Evolutionary conservation across 371 early-diverging fungal genomes (phyloP), one percentile per base, ranked within the genome.

Genomic region (Choanephora cucurbitarum): DNA sequence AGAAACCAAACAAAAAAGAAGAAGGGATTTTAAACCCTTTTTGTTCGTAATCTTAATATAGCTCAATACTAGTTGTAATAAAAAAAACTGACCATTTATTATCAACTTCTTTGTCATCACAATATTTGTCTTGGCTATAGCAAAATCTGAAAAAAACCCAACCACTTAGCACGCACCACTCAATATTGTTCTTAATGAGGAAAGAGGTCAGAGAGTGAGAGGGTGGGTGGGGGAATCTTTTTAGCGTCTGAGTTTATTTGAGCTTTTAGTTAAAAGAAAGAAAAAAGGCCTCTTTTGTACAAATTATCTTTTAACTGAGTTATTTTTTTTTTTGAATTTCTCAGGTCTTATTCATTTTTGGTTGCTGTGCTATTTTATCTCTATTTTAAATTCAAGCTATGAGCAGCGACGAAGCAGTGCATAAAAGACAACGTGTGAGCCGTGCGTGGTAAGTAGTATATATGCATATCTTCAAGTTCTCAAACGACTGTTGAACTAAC

Each of bases 361-460:
- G 15, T 17, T 49, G 23, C 23, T 47, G 13, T 57, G n/a, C 48
- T 39, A 33, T 41, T 0, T 57, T 49, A 5, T 17, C n/a, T 49
- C 44, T 44, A 10, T 39, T 44, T 24, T 33, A 22, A 15, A 17
- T 17, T 34, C 22, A 22, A 56, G 23, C 49, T 31, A 42, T 57
- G 10, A 57, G 57, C 14, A 53, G 57, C 17, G 58, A 62, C 14
- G 58, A 62, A 43, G 54, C 47, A 14, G 34, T 42, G 28, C 37
- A 18, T 21, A 57, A 57, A 49, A 41, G 75, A 47, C 79, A 73
- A 41, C 52, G 79, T 55, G 75, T 75, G n/a, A 73, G 73, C 42
- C 64, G 79, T 52, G 79, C 79, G 42, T 78, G 79, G 79, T 78
- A 70, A 42, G 56, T n/a, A n/a, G n/a, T n/a, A n/a, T n/a, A n/a